Evolutionary conservation across 257 asterid species (phyloP), one percentile per base, ranked within the genome.

Genomic region (Jacaranda mimosifolia): DNA sequence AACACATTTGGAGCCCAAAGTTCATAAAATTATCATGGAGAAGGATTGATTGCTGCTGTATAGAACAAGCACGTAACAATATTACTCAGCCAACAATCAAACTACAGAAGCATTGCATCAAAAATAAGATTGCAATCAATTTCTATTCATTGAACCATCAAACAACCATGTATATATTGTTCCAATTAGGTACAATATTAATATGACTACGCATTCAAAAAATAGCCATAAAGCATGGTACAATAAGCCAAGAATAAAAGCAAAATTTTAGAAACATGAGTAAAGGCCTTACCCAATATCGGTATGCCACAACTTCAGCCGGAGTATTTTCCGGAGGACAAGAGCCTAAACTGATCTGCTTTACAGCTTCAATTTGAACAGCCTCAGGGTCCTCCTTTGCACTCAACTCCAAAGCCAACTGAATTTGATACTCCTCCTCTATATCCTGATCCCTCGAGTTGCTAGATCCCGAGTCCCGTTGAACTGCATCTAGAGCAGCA

Each of bases 371-470:
- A 82, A 93, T 95, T 83, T 95, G 99, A 75, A 91, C 98, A 40
- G 99, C 99, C 89, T 93, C 99, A 0, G 99, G 99, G 71, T 95
- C 99, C 86, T 95, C 99, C 83, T 88, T 91, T 38, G 99, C 98
- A 80, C 99, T 95, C 85, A 95, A 83, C 84, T 91, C 98, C 70
- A 95, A 84, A 69, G 99, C 99, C 80, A 95, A 55, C 51, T 95
- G 97, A 79, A 95, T 93, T 68, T 95, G 99, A 87, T 86, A 95
- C 79, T 93, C 99, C 83, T 94, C 98, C 85, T 93, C 99, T 32
- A 93, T 79, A 80, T 91, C 97, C 36, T 89, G 91, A 73, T 92
- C 95, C 94, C 94, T 86, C 14, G 97, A 86, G 79, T 86, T 87
- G 71, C 81, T 84, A 19, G 97, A 87, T 73, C 73, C 97, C 0